Percentiles rank a stretch among this genome's conserved stretches.
Evolutionary conservation across 2,329 filamentous ascomycete species (phyloP).

Genomic region (Zopfia rhizophila): DNA sequence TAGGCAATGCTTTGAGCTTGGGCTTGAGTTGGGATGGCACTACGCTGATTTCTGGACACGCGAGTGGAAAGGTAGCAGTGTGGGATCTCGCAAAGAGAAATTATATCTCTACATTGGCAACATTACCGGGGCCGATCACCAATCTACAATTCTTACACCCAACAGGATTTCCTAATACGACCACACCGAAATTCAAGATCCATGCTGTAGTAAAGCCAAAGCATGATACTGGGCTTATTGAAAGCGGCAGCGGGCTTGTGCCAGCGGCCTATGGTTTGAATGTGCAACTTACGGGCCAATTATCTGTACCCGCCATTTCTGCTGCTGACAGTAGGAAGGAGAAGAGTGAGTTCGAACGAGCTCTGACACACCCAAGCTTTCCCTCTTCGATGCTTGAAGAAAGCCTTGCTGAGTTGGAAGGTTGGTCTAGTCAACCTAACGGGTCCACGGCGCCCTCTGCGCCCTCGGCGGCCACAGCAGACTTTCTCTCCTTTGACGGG

Average conservation of each 20-base stretch:
- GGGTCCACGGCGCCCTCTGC: conserved; percentile 15
- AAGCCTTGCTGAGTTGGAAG: conserved; percentile 46
- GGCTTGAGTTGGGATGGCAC: conserved; percentile 85
- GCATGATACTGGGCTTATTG: conserved; percentile 63
- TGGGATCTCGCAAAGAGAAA: conserved; percentile 83
- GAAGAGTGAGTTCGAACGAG: conserved; percentile 49
- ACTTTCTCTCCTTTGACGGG: conserved; percentile 44
- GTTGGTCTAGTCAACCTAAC: conserved; percentile 37
- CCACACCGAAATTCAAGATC: conserved; percentile 59
- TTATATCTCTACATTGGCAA: conserved; percentile 73
- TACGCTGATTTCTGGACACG: conserved; percentile 81
- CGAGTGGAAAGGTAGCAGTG: conserved; percentile 77
- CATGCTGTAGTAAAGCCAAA: conserved; percentile 82
- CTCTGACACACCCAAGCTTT: conserved; percentile 56
- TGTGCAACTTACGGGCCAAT: conserved; percentile 65
- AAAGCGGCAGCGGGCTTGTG: conserved; percentile 46
- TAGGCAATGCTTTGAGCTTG: conserved; percentile 74
- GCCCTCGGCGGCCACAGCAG: conserved; percentile 41
- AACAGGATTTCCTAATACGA: conserved; percentile 55
- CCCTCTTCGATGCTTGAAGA: conserved; percentile 53
- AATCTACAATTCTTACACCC: conserved; percentile 80
- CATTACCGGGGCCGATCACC: conserved; percentile 83
- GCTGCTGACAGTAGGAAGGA: conserved; percentile 34
- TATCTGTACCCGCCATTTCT: conserved; percentile 39
- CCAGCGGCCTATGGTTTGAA: conserved; percentile 72